These are phyloP conservation scores for Amoebophrya sp. DNA, from an alignment of 169 alveolate genomes.

Conservation along the genomic window DNA sequence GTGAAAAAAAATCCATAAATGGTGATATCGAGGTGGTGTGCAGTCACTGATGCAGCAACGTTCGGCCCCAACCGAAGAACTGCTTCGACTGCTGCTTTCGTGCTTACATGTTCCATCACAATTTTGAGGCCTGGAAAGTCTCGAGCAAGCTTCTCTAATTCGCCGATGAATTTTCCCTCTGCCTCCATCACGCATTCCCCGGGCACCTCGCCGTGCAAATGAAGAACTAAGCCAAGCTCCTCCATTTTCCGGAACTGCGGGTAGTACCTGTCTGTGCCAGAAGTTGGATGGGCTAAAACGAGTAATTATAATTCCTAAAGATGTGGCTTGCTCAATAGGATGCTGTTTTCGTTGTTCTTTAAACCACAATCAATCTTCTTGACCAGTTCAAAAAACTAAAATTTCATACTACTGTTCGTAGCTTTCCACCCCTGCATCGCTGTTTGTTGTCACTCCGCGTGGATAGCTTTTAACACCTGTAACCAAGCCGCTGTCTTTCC, in stretches of 20 bases:
- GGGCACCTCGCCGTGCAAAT: conserved; percentile 31
- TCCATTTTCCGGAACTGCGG: conserved; percentile 26
- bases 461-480: conserved; percentile 29
- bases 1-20: no score
- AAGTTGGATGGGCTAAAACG: no score
- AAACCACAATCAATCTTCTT: no score
- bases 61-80: neutral
- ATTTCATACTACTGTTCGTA: conserved; percentile 28
- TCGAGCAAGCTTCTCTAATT: neutral
- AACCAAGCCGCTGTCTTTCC: neutral
- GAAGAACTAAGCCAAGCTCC: conserved; percentile 3
- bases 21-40: conserved; percentile 27
- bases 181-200: conserved; percentile 24
- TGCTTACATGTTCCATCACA: conserved; percentile 10
- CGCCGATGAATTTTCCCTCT: neutral
- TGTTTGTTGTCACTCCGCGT: conserved; percentile 1
- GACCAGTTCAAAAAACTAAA: no score
- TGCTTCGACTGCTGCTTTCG: conserved; percentile 15
- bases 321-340: no score
- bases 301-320: no score
- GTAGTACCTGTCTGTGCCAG: no score
- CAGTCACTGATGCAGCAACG: conserved; percentile 30
- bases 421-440: conserved; percentile 19
- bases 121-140: conserved; percentile 22
- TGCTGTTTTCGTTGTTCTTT: no score